Evolutionary conservation across 1,284 basidiomycete genomes (phyloP).

Genomic region (Ustilago crameri): DNA sequence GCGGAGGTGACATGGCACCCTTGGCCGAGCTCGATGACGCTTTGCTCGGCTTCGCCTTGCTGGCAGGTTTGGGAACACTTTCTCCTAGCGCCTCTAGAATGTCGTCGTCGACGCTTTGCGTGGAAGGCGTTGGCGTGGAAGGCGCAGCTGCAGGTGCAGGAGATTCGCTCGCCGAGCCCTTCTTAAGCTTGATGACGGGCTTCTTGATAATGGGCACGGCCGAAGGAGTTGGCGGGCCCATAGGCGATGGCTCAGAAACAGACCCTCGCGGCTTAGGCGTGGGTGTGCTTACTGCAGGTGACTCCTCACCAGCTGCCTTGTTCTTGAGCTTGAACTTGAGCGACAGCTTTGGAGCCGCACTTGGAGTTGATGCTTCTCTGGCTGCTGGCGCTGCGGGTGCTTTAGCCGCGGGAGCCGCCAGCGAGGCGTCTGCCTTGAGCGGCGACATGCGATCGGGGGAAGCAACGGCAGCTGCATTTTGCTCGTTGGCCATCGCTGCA

Average conservation of each 20-base stretch:
- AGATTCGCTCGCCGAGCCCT: slow-evolving; percentile 18
- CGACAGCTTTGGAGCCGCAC: slow-evolving; percentile 28
- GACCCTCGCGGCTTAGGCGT: slow-evolving; percentile 17
- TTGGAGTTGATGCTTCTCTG: slow-evolving; percentile 31
- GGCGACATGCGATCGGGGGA: slow-evolving; percentile 33
- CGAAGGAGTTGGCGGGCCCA: slow-evolving; percentile 13
- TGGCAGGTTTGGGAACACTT: slow-evolving; percentile 24
- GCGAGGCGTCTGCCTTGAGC: slow-evolving; percentile 16
- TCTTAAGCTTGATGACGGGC: slow-evolving; percentile 53
- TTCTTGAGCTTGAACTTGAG: slow-evolving; percentile 48
- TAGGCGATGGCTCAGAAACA: slow-evolving; percentile 8
- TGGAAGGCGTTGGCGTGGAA: slow-evolving; percentile 10
- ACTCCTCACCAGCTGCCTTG: slow-evolving; percentile 20
- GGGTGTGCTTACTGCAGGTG: slow-evolving; percentile 31
- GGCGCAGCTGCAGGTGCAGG: slow-evolving; percentile 2
- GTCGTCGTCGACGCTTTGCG: slow-evolving; percentile 47
- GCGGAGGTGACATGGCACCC: slow-evolving; percentile 17
- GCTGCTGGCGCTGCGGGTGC: not conserved
- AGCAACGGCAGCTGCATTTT: slow-evolving; percentile 9
- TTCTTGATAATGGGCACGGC: slow-evolving; percentile 41
- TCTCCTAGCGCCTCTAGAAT: slow-evolving; percentile 43
- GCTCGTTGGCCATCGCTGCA: slow-evolving; percentile 32
- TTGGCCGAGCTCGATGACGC: slow-evolving; percentile 3
- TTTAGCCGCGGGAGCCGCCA: not conserved
- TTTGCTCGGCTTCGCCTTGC: slow-evolving; percentile 30